phyloP scores from a whole-genome alignment of 768 basidiomycete genomes.

The Dentipellis fragilis region DNA sequence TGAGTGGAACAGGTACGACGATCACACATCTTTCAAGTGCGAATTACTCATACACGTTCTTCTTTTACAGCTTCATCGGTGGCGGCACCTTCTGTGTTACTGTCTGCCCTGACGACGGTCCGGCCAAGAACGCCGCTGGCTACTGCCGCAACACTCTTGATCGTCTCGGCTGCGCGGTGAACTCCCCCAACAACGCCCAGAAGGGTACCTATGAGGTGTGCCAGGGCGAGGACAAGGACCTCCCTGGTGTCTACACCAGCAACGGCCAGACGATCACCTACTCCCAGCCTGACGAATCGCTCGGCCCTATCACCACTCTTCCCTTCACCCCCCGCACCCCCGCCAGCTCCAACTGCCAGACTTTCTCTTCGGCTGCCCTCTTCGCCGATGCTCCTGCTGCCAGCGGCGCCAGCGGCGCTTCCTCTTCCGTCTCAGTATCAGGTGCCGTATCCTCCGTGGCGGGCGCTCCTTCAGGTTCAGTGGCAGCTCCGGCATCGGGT shows the following conservation, averaged over 20 bases:
- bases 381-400: constrained; percentile 18
- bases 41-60: too few relatives aligned
- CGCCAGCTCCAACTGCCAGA: constrained; percentile 34
- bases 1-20: constrained; percentile 69
- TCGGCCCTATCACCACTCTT: constrained; percentile 30
- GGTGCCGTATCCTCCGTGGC: too few relatives aligned
- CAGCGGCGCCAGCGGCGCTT: constrained; percentile 1
- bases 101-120: constrained; percentile 52
- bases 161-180: constrained; percentile 66
- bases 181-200: constrained; percentile 54
- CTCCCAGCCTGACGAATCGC: constrained; percentile 36
- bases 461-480: too few relatives aligned
- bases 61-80: constrained; percentile 78
- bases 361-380: constrained; percentile 25
- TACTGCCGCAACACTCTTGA: too few relatives aligned
- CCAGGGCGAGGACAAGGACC: constrained; percentile 52
- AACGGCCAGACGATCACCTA: constrained; percentile 34
- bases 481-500: too few relatives aligned
- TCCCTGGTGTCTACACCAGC: constrained; percentile 40
- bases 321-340: constrained; percentile 33
- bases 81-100: constrained; percentile 58
- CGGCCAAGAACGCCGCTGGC: constrained; percentile 30
- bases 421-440: neutral
- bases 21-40: too few relatives aligned
- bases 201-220: constrained; percentile 56